Base-by-base conservation (phyloP, 2,329 filamentous ascomycete genomes). In the Exophiala sp. region DNA sequence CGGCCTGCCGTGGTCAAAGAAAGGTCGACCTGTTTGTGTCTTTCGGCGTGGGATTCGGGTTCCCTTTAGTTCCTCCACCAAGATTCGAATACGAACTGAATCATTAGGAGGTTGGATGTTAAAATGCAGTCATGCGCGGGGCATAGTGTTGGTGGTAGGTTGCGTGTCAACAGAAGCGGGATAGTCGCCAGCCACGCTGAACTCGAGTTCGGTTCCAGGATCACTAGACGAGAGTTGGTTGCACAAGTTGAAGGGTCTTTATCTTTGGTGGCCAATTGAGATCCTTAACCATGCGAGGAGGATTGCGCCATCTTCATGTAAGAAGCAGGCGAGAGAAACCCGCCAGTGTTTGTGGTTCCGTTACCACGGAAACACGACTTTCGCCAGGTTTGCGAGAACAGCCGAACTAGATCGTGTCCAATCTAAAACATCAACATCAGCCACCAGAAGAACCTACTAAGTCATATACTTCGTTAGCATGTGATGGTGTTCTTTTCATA, bases 161-260 rank as follows among this genome's bases (percentile, higher is more conserved):
- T 11, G 20, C 9, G 47, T 47, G 52, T 55, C 50, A 55, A 55
- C 52, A 55, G 36, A 54, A 41, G 54, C 57, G 50, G 38, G 39
- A n/a, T 20, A 44, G 14, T 41, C n/a, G 24, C 54, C 54, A 57
- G 57, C 54, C 54, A 55, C 54, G 43, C 43, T 18, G 45, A 50
- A 35, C 43, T 38, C 41, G 29, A 46, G 33, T 24, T 10, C 41
- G 21, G 29, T 32, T 39, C 16, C 9, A 60, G 57, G 52, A 50
- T 54, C 34, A 34, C 42, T 48, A 33, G 49, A 36, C 45, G 54
- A 52, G 24, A 20, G 38, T 38, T 34, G 57, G 50, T 53, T 29
- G 36, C 21, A 41, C 41, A n/a, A 20, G 11, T 20, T 20, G 16
- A 43, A 29, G 21, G 6, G 32, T 33, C 14, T n/a, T 47, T 7